Percentiles rank a stretch among this genome's conserved stretches.
These are phyloP conservation scores for Turritis glabra DNA, from an alignment of 345 rosid species.

Conservation along the genomic window DNA sequence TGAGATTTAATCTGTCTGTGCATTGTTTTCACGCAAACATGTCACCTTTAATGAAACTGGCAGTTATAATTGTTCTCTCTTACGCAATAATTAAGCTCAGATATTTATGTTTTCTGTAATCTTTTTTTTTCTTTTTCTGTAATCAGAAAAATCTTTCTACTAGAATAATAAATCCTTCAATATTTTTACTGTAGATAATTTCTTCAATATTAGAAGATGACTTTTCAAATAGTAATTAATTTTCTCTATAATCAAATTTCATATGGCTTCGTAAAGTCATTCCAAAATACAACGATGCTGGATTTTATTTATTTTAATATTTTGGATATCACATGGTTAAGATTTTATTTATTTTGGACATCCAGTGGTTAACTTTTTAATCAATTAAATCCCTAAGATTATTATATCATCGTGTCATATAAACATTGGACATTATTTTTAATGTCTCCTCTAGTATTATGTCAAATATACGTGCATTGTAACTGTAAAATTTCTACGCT, in stretches of 20 bases:
- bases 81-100: slow-evolving; percentile 25
- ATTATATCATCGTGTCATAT: no score
- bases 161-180: no score
- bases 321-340: no score
- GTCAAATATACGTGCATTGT: background rate
- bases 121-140: background rate
- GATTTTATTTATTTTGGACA: no score
- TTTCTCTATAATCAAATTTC: background rate
- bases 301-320: background rate
- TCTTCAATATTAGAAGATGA: no score
- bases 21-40: slow-evolving; percentile 39
- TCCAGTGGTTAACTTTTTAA: no score
- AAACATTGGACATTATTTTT: no score
- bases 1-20: slow-evolving; percentile 26
- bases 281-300: background rate
- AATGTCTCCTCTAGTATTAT: no score
- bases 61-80: slow-evolving; percentile 34
- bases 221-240: background rate
- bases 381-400: no score
- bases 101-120: background rate
- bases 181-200: no score
- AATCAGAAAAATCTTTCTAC: background rate
- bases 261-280: background rate
- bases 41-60: slow-evolving; percentile 29
- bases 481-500: slow-evolving; percentile 9